These are phyloP conservation scores for Flaveria linearis DNA, from an alignment of 129 eudicot species.

Conservation along the genomic window DNA sequence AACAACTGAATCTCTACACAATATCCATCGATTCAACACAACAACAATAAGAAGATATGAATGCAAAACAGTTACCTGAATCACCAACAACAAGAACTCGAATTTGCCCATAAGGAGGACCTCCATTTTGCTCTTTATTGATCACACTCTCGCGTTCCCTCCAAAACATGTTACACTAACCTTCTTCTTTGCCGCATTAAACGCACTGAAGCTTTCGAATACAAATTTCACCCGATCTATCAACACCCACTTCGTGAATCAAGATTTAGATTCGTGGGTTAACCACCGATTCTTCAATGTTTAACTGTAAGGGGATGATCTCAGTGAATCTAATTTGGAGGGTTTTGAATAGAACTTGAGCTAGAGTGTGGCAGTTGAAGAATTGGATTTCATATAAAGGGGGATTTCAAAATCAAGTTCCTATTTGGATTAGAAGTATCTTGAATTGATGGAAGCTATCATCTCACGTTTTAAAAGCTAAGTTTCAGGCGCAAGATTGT, in stretches of 20 bases:
- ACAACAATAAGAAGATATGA: neutral
- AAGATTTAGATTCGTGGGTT: no score
- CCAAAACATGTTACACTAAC: slow-evolving; percentile 65
- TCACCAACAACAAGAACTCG: slow-evolving; percentile 94
- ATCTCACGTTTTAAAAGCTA: slow-evolving; percentile 20
- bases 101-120: slow-evolving; percentile 85
- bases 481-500: slow-evolving; percentile 29
- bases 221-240: no score
- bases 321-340: slow-evolving; percentile 15
- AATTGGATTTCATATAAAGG: neutral
- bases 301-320: neutral
- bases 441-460: no score
- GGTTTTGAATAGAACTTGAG: neutral
- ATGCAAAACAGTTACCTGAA: slow-evolving; percentile 53
- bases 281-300: no score
- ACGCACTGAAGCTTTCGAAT: no score
- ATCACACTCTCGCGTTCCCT: slow-evolving; percentile 77
- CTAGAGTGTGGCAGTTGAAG: slow-evolving; percentile 19
- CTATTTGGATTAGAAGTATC: no score
- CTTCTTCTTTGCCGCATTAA: no score
- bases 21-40: no score
- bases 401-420: no score
- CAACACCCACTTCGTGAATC: no score
- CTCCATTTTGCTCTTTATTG: slow-evolving; percentile 59
- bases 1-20: no score